Percentiles rank a stretch among this genome's conserved stretches.
Conservation (phyloP, 129 eudicot species). For the Silybum marianum region DNA sequence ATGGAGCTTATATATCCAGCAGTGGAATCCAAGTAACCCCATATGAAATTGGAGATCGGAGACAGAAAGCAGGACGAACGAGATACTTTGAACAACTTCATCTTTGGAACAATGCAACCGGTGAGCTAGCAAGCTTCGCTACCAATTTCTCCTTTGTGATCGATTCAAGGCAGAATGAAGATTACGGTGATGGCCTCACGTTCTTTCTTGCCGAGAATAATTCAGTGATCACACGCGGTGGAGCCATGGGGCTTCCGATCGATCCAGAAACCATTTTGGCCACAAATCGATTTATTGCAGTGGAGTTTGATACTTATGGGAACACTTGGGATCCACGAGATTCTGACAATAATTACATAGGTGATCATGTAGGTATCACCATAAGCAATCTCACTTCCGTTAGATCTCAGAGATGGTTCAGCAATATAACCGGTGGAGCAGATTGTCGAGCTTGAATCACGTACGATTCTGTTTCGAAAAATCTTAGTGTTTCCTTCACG, state of each 20-base stretch:
- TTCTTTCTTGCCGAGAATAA: slow-evolving; percentile 39
- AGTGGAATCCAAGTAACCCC: not conserved
- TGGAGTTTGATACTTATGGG: slow-evolving; percentile 52
- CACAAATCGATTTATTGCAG: slow-evolving; percentile 37
- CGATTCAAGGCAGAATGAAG: not conserved
- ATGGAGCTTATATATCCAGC: not conserved
- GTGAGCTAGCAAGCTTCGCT: slow-evolving; percentile 21
- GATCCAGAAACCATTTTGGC: not conserved
- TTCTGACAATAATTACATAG: not conserved
- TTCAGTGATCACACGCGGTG: not conserved
- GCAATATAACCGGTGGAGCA: slow-evolving; percentile 18
- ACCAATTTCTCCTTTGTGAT: slow-evolving; percentile 15
- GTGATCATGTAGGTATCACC: slow-evolving; percentile 48
- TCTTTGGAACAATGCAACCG: slow-evolving; percentile 11
- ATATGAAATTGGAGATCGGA: not conserved
- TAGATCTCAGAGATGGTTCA: slow-evolving; percentile 25
- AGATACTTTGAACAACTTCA: slow-evolving; percentile 9
- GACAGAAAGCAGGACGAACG: not conserved
- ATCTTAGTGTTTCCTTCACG: slow-evolving; percentile 29
- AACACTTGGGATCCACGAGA: slow-evolving; percentile 36
- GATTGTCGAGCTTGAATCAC: slow-evolving; percentile 40
- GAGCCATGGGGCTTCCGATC: slow-evolving; percentile 40
- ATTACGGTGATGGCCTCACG: slow-evolving; percentile 15
- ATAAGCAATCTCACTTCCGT: not conserved
- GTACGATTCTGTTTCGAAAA: slow-evolving; percentile 36